Conservation (phyloP, 2,329 filamentous ascomycete genomes). For the Zymoseptoria brevis region DNA sequence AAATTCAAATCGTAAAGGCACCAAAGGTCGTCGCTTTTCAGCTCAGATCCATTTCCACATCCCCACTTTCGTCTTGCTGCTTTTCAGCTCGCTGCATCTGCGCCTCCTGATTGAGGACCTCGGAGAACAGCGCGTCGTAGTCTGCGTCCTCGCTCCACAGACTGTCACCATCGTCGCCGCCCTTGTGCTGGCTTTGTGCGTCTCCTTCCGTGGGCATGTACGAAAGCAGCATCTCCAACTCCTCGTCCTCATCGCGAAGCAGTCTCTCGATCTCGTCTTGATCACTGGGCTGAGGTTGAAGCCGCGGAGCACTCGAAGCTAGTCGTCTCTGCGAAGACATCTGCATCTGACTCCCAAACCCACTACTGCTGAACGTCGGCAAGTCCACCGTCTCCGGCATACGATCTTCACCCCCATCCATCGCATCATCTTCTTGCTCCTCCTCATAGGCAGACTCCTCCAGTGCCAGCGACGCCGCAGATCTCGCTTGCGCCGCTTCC, state of each 20-base stretch:
- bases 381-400: conserved; percentile 10
- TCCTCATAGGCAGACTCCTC: conserved; percentile 21
- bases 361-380: neutral
- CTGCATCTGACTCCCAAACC: conserved; percentile 1
- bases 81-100: conserved; percentile 6
- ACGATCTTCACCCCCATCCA: conserved; percentile 7
- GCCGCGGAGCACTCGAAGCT: neutral
- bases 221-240: conserved; percentile 39
- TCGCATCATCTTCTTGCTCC: conserved; percentile 15
- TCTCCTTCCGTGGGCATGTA: conserved; percentile 31
- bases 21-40: conserved; percentile 3
- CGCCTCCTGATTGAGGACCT: conserved; percentile 48
- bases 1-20: conserved; percentile 9
- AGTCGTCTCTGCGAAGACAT: neutral
- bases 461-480: conserved; percentile 29
- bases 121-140: conserved; percentile 57
- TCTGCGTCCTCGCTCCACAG: conserved; percentile 52
- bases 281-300: conserved; percentile 1
- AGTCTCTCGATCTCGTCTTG: conserved; percentile 34
- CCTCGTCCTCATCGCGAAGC: conserved; percentile 36
- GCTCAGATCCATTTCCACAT: conserved; percentile 30
- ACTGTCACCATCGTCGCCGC: conserved; percentile 24
- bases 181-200: conserved; percentile 1
- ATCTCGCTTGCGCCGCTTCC: conserved; percentile 37
- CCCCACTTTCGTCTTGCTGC: conserved; percentile 19